Base-by-base conservation (phyloP, 1,139 yeast species). In the Diutina pseudorugosa region DNA sequence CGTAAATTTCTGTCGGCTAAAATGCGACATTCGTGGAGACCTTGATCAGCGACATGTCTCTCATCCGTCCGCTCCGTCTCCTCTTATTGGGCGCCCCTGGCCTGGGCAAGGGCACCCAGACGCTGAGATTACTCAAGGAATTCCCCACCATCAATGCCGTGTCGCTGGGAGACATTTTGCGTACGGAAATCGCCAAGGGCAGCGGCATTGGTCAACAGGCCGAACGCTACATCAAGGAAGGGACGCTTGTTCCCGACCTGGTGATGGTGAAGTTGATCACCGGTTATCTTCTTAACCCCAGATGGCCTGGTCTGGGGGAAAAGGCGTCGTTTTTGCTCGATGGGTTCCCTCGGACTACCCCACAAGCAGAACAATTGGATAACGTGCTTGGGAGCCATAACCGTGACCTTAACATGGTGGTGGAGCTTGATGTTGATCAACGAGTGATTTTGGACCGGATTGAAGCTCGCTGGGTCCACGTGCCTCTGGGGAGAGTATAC, bases 71-170 rank as follows among this genome's bases (percentile, higher is more conserved):
- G 1, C 63, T 87, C 43, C 70, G 96, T 58, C 67, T 89, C 47
- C 71, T 90, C 41, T 71, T 90, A 9, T 69, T 90, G 52, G 97
- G 97, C 4, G 96, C 97, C 0, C 98, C 97, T 0, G 98, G 97
- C 0, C 77, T 96, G 1, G 97, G 97, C 0, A 91, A 91, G 63
- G 97, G 97, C 1, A 91, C 98, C 0, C 88, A 85, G 59, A 85
- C 96, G 0, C 68, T 83, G 1, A 73, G 82, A 54, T 70, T 91
- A 12, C 65, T 85, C 54, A 73, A 76, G 52, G 70, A 71, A 51
- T 77, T 84, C 56, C 77, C 83, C 60, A 51, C 62, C 71, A 55
- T 71, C 61, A 65, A 72, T 20, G 70, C 91, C 0, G 70, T 91
- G 20, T 82, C 96, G 1, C 85, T 95, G 0, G 98, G 98, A 2